These are phyloP conservation scores for Coniochaeta sp. DNA, from an alignment of 2,329 filamentous ascomycete species.

Conservation along the genomic window DNA sequence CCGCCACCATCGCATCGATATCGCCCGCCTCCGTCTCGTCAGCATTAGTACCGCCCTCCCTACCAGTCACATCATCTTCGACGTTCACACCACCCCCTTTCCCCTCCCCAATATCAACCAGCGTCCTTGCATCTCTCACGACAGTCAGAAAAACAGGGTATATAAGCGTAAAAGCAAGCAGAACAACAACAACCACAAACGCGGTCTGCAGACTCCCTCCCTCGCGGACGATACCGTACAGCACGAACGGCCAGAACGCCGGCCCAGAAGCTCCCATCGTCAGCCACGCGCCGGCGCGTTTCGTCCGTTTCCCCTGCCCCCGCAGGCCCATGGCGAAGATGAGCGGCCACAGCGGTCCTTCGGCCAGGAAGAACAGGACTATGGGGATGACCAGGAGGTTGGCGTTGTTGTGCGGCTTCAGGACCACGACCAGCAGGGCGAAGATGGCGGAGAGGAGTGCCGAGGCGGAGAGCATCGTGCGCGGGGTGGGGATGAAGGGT, in stretches of 20 bases:
- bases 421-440: conserved; percentile 36
- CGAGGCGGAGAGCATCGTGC: conserved; percentile 60
- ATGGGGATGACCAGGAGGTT: conserved; percentile 52
- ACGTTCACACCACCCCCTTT: not conserved
- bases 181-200: conserved; percentile 53
- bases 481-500: conserved; percentile 54
- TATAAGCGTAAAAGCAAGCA: conserved; percentile 36
- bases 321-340: conserved; percentile 74
- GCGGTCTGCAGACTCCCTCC: conserved; percentile 56
- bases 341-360: conserved; percentile 76
- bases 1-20: not conserved
- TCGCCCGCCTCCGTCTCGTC: not conserved
- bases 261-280: conserved; percentile 70
- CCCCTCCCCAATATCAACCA: conserved; percentile 23
- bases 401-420: conserved; percentile 31
- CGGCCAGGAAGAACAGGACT: conserved; percentile 69
- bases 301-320: conserved; percentile 72
- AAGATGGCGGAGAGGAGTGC: conserved; percentile 53
- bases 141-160: conserved; percentile 43
- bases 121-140: conserved; percentile 33
- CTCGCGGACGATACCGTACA: conserved; percentile 57
- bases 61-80: not conserved
- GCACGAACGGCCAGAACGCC: conserved; percentile 65
- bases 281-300: conserved; percentile 69
- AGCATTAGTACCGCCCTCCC: not conserved